Evolutionary conservation across 768 basidiomycete species (phyloP), one percentile per base, ranked within the genome.

Genomic region (Psilocybe sp.): DNA sequence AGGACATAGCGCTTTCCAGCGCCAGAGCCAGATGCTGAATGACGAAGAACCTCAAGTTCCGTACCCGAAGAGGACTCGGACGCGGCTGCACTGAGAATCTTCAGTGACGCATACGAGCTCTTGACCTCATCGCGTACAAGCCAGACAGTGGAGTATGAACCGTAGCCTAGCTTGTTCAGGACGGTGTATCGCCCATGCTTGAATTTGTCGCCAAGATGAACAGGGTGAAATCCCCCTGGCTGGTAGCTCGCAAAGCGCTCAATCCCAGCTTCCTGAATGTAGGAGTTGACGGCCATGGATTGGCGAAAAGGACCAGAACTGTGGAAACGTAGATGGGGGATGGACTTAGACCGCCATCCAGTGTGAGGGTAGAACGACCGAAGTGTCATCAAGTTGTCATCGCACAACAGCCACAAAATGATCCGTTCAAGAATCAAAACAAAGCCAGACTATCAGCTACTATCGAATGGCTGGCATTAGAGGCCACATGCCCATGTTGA

Each of bases 101-200:
- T 41, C 20, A 20, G 16, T 8, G 39, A 34, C 13, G 31, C 28
- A 11, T 7, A 40, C 20, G n/a, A 15, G 6, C 23, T 11, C 7
- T 4, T 6, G 10, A 15, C 35, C 9, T 14, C 19, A 43, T 45
- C 40, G 33, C 39, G 45, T 9, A 52, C 56, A 5, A 57, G 45
- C 56, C 53, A 56, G 39, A 58, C 51, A 9, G 51, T 57, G 13
- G 53, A 50, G 37, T 53, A 53, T 3, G 40, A 23, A 13, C 57
- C 51, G 33, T 49, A 50, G 7, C 57, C 57, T 13, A 58, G 50
- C 46, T 58, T 58, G 31, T 55, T 44, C 20, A 55, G 40, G 18
- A 53, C 40, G 23, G 39, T 47, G 47, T 58, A 56, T n/a, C 47
- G 48, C 9, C 42, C 14, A 10, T 52, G 36, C 7, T 28, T 28